Base-by-base conservation (phyloP, 352 stramenopile genomes). In the Globisporangium takayamanum region DNA sequence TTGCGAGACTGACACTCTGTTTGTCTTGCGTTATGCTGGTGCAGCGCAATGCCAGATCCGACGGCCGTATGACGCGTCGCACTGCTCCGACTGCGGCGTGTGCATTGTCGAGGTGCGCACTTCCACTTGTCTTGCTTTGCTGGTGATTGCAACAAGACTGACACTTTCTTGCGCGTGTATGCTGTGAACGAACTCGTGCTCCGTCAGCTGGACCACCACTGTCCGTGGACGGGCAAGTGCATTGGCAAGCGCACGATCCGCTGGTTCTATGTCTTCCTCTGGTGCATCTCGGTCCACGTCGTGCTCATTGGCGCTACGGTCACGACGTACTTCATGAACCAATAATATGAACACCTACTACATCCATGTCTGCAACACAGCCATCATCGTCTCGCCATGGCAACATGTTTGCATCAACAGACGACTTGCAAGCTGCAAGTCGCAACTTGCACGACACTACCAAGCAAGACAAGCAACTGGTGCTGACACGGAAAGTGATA, bases 141-240 rank as follows among this genome's bases (percentile, higher is more conserved):
- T 22, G 22, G 22, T 22, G 22, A 22, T 33, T 33, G 28, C 28
- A 33, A 20, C 7, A 15, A 26, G 37, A 20, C 26, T 58, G 26
- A 49, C 39, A n/a, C 10, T n/a, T 18, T 45, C 39, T 45, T 49
- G 56, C 16, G 37, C 25, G 12, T 44, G 20, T 25, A 41, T 36
- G 18, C 18, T 46, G 44, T 56, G 14, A 36, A 54, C 26, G n/a
- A 33, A 62, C 5, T 52, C 14, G 7, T 64, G 51, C 10, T 16
- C 18, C 1, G 16, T 18, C 44, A 94, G 82, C 69, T 97, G 62
- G 89, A 97, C 62, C 89, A 97, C 67, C 89, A 97, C 62, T 97
- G 89, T 60, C 89, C 89, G 25, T 97, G 89, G 86, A 97, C 89
- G 14, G 87, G 88, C 61, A 96, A 96, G 66, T 96, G 88, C 69